A percentile compares a stretch with the other conserved stretches of the same genome.
These are phyloP conservation scores for Mycosphaerella arachidis DNA, from an alignment of 2,329 filamentous ascomycete species.

Conservation along the genomic window DNA sequence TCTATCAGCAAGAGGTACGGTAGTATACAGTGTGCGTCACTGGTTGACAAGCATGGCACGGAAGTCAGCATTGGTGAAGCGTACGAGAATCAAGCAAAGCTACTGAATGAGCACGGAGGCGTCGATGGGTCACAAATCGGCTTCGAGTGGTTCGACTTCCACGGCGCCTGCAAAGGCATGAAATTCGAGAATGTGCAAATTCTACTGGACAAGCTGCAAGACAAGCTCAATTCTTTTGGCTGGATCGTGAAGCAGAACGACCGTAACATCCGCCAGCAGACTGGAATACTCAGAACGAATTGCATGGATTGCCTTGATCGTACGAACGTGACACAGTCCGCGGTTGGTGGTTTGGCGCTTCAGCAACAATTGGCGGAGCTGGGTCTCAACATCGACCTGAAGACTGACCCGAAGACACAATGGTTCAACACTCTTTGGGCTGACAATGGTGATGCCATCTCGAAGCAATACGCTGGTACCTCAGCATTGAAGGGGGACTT, in stretches of 20 bases:
- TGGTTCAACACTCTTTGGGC: slow-evolving; percentile 97
- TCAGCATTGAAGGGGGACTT: slow-evolving; percentile 96
- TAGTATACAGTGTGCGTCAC: slow-evolving; percentile 68
- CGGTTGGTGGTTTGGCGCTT: slow-evolving; percentile 76
- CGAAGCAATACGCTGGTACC: slow-evolving; percentile 91
- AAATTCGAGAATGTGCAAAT: slow-evolving; percentile 91
- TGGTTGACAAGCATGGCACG: slow-evolving; percentile 83
- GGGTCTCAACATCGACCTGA: slow-evolving; percentile 69
- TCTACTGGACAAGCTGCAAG: slow-evolving; percentile 65
- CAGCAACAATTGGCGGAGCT: slow-evolving; percentile 73
- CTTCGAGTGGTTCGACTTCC: slow-evolving; percentile 98
- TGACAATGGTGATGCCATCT: slow-evolving; percentile 94
- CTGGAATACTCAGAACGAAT: slow-evolving; percentile 82
- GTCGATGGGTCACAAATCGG: slow-evolving; percentile 52
- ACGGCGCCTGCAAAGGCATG: slow-evolving; percentile 88
- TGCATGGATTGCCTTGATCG: slow-evolving; percentile 98
- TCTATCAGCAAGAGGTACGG: slow-evolving; percentile 68
- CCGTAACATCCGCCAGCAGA: slow-evolving; percentile 50
- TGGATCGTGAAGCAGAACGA: slow-evolving; percentile 60
- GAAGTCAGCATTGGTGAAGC: slow-evolving; percentile 74
- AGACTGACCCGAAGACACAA: slow-evolving; percentile 70
- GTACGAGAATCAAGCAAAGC: slow-evolving; percentile 65
- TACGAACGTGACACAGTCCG: slow-evolving; percentile 93
- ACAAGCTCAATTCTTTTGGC: slow-evolving; percentile 64
- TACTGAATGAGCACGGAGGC: slow-evolving; percentile 60